phyloP scores from a whole-genome alignment of 1,139 yeast genomes.

The Yamadazyma dushanensis region DNA sequence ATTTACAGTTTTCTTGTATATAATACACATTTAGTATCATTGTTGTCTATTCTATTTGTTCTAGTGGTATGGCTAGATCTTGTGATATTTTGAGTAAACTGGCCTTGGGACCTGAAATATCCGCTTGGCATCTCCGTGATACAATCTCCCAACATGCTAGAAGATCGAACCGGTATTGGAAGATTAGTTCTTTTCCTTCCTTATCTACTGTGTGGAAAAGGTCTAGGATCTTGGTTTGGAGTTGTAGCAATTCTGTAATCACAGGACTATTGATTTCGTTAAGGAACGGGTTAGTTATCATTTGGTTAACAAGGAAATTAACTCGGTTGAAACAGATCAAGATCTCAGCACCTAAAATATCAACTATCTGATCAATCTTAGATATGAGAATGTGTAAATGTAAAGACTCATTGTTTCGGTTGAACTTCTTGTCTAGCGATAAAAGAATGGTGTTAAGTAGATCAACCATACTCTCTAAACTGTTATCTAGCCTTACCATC shows the following conservation, averaged over 20 bases:
- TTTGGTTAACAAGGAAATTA: slow-evolving; percentile 28
- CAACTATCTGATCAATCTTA: slow-evolving; percentile 7
- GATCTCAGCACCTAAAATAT: slow-evolving; percentile 9
- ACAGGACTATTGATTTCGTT: slow-evolving; percentile 20
- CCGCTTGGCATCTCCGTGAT: slow-evolving; percentile 6
- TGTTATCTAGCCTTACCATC: slow-evolving; percentile 4
- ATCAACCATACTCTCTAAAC: slow-evolving; percentile 9
- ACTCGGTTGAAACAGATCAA: slow-evolving; percentile 30
- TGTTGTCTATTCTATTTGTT: neutral
- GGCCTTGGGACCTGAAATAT: slow-evolving; percentile 1
- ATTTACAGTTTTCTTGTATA: neutral
- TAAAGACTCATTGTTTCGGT: slow-evolving; percentile 11
- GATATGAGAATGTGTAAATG: slow-evolving; percentile 9
- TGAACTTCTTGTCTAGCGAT: slow-evolving; percentile 16
- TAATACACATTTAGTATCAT: too few species aligned
- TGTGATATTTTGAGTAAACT: slow-evolving; percentile 4
- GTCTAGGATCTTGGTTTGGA: slow-evolving; percentile 20
- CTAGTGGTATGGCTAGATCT: slow-evolving; percentile 8
- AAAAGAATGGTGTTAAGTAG: slow-evolving; percentile 13
- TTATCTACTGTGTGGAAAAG: slow-evolving; percentile 13
- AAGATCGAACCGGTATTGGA: slow-evolving; percentile 35
- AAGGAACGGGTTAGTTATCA: slow-evolving; percentile 28
- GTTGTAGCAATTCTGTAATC: slow-evolving; percentile 16
- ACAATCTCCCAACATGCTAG: slow-evolving; percentile 31
- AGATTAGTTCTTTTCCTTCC: slow-evolving; percentile 21